Evolutionary conservation across 2,329 filamentous ascomycete species (phyloP), one percentile per base, ranked within the genome.

Genomic region (Geoglossum cookeanum): DNA sequence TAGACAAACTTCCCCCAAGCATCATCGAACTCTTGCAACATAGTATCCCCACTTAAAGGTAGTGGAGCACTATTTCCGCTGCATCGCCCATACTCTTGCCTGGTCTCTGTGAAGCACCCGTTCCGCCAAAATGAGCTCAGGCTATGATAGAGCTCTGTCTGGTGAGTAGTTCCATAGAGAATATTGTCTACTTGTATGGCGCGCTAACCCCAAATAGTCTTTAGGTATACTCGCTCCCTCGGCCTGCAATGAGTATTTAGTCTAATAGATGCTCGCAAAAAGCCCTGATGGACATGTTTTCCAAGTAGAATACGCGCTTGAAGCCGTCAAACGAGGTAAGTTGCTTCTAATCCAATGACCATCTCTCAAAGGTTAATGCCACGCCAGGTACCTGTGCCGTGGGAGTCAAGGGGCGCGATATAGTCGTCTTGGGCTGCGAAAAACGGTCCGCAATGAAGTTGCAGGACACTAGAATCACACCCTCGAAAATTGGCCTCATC

Each of bases 221-320:
- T 66, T 59, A 66, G 65, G 66, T 66, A 62, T 42, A 59, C 57
- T 35, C 56, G 11, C 37, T 42, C 39, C 17, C 27, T 22, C 42
- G 42, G 15, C 17, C 15, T 51, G 35, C 39, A 59, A 55, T 39
- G 47, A 42, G 39, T 55, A 61, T n/a, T 47, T 55, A 48, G 45
- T 56, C 56, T 59, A 62, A 65, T 75, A 82, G 71, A 84, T 44
- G n/a, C 53, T 53, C 13, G 58, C 9, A 13, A 17, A 54, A 68
- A 97, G 91, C 80, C 92, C 92, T 68, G 92, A 98, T 75, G 92
- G 92, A 73, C 92, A 98, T 77, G 92, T 98, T 67, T 98, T 98
- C 76, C 92, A 98, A 74, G 92, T 98, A 68, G 92, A 98, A 79
- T 98, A 98, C 80, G 92, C 92, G 58, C 85, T 94, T 64, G 92